A percentile compares a stretch with the other conserved stretches of the same genome.
Conservation (phyloP, 2,329 filamentous ascomycete species). For the Grosmannia penicillata region DNA sequence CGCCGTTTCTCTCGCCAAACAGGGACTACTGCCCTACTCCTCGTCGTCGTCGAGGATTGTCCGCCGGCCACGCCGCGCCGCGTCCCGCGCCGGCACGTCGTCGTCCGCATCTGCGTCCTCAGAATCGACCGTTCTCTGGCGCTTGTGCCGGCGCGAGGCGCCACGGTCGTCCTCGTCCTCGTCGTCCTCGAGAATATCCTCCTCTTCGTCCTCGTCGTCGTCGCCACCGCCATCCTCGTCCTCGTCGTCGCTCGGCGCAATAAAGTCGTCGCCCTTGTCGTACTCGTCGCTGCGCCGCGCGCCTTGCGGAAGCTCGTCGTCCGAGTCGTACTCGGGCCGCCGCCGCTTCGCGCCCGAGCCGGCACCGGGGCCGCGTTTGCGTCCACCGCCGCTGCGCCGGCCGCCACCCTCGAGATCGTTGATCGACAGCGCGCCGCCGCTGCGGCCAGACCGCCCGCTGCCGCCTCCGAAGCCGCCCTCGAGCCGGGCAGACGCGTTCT, state of each 20-base stretch:
- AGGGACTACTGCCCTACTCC: conserved; percentile 18
- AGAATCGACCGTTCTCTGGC: conserved; percentile 32
- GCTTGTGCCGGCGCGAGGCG: conserved; percentile 25
- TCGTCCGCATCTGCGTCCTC: conserved; percentile 45
- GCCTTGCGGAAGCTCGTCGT: conserved; percentile 53
- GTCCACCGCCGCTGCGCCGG: conserved; percentile 20
- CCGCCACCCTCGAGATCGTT: conserved; percentile 49
- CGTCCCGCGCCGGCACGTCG: conserved; percentile 31
- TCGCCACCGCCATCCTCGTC: conserved; percentile 40
- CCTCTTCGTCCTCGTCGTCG: conserved; percentile 44
- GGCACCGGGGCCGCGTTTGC: conserved; percentile 36
- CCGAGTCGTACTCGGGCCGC: conserved; percentile 57
- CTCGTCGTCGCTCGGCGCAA: conserved; percentile 63
- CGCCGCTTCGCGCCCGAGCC: conserved; percentile 35
- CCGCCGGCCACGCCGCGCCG: conserved; percentile 32
- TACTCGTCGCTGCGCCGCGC: conserved; percentile 57
- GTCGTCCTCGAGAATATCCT: conserved; percentile 36
- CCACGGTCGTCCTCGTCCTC: conserved; percentile 1
- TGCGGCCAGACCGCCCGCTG: conserved; percentile 15
- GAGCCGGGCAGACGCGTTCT: conserved; percentile 51
- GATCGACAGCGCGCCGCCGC: conserved; percentile 43
- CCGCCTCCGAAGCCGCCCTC: conserved; percentile 37
- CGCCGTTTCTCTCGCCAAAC: not conserved
- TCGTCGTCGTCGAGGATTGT: conserved; percentile 48
- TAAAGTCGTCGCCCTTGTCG: conserved; percentile 65